phyloP scores from a whole-genome alignment of 495 filamentous ascomycete species.

The Penicillium canescens region DNA sequence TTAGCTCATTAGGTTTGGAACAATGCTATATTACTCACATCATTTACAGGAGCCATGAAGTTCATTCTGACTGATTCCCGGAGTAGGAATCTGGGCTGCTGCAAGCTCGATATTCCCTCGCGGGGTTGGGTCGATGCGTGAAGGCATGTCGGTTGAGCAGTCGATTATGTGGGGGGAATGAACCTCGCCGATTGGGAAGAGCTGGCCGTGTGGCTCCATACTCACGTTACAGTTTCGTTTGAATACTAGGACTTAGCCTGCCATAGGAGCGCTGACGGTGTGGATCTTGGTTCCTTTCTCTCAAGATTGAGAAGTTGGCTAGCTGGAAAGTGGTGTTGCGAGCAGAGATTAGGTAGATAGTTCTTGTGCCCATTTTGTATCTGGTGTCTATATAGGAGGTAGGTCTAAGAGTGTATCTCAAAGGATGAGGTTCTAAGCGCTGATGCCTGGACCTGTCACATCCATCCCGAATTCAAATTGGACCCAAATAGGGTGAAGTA shows the following conservation, averaged over 20 bases:
- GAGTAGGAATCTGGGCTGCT: slow-evolving; percentile 26
- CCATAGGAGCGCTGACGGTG: slow-evolving; percentile 32
- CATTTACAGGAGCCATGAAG: slow-evolving; percentile 36
- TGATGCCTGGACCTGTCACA: too few species aligned
- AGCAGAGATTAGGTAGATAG: slow-evolving; percentile 27
- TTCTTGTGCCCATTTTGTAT: slow-evolving; percentile 10
- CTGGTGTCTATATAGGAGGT: background rate
- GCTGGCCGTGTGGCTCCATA: slow-evolving; percentile 11
- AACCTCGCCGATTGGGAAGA: slow-evolving; percentile 23
- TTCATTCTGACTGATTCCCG: slow-evolving; percentile 35
- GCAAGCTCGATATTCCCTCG: slow-evolving; percentile 27
- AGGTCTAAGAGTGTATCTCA: background rate
- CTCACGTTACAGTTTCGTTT: slow-evolving; percentile 26
- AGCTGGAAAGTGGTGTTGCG: slow-evolving; percentile 23
- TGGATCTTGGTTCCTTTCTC: slow-evolving; percentile 29
- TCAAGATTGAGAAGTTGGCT: slow-evolving; percentile 37
- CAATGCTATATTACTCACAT: slow-evolving; percentile 17
- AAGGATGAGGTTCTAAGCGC: too few species aligned
- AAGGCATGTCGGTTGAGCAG: background rate
- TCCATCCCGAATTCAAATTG: too few species aligned
- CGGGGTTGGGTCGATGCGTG: slow-evolving; percentile 23
- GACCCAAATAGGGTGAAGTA: too few species aligned
- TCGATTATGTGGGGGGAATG: slow-evolving; percentile 25
- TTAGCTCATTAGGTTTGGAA: background rate
- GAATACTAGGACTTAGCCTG: slow-evolving; percentile 33